Conservation (phyloP, 192 early-diverging fungal species). For the Podila minutissima region DNA sequence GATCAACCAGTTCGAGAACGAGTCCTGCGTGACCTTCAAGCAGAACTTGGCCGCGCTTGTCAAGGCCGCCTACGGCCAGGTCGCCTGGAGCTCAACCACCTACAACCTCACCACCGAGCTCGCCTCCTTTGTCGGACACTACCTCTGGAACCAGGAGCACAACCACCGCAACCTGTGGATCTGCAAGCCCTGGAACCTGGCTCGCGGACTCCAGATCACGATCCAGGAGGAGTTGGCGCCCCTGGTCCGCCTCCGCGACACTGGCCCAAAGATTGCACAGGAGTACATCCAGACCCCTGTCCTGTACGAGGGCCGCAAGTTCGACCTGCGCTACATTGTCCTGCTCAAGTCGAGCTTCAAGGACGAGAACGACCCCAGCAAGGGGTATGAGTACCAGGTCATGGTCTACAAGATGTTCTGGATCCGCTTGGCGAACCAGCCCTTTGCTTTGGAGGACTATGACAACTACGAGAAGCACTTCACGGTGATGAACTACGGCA, state of each 20-base stretch:
- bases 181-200: constrained; percentile 56
- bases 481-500: constrained; percentile 60
- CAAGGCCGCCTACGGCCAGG: constrained; percentile 50
- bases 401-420: constrained; percentile 63
- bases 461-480: constrained; percentile 61
- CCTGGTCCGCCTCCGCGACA: constrained; percentile 53
- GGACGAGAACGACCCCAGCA: constrained; percentile 37
- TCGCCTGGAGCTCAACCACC: constrained; percentile 54
- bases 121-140: constrained; percentile 54
- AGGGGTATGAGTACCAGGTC: constrained; percentile 48
- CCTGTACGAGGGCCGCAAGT: constrained; percentile 61
- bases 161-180: constrained; percentile 56
- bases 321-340: constrained; percentile 59
- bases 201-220: constrained; percentile 53
- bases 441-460: constrained; percentile 43
- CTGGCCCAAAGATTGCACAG: constrained; percentile 56
- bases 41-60: constrained; percentile 53
- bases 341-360: constrained; percentile 46
- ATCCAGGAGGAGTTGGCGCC: constrained; percentile 52
- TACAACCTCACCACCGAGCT: constrained; percentile 55
- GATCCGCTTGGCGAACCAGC: constrained; percentile 60
- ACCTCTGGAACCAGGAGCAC: constrained; percentile 53
- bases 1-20: constrained; percentile 58
- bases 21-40: constrained; percentile 55
- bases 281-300: constrained; percentile 56